A percentile compares a stretch with the other conserved stretches of the same genome.
phyloP scores from a whole-genome alignment of 148 eudicot species.

The Chenopodium quinoa region DNA sequence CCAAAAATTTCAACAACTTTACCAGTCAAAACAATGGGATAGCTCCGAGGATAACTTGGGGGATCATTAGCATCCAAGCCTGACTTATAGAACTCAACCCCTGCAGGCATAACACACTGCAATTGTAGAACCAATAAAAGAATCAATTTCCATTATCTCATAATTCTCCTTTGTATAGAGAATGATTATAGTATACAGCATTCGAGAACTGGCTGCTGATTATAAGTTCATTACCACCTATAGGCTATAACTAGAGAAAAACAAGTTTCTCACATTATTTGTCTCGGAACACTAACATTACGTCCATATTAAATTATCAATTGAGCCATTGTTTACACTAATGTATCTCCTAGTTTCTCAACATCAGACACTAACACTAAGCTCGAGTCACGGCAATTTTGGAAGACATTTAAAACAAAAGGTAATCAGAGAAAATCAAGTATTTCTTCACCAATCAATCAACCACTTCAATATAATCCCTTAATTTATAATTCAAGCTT shows the following conservation, averaged over 20 bases:
- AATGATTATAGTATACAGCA: neutral
- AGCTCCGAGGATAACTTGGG: conserved; percentile 71
- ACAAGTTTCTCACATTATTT: neutral
- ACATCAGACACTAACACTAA: neutral
- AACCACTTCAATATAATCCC: neutral
- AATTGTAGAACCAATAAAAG: conserved; percentile 27
- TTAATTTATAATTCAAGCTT: neutral
- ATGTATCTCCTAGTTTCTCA: neutral
- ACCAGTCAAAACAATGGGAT: conserved; percentile 96
- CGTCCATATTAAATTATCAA: no score
- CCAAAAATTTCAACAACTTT: conserved; percentile 13
- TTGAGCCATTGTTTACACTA: neutral
- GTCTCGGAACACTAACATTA: neutral
- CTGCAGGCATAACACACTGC: conserved; percentile 98
- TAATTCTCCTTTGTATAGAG: neutral
- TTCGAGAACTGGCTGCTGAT: neutral
- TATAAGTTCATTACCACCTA: neutral
- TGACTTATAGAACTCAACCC: conserved; percentile 64
- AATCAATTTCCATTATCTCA: neutral
- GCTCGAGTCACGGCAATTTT: neutral
- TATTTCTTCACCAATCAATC: neutral
- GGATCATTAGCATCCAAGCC: conserved; percentile 55
- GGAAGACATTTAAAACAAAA: neutral
- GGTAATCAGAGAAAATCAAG: neutral
- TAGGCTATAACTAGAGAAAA: neutral